phyloP scores from a whole-genome alignment of 768 basidiomycete species.

The Boletus tomentosulus region DNA sequence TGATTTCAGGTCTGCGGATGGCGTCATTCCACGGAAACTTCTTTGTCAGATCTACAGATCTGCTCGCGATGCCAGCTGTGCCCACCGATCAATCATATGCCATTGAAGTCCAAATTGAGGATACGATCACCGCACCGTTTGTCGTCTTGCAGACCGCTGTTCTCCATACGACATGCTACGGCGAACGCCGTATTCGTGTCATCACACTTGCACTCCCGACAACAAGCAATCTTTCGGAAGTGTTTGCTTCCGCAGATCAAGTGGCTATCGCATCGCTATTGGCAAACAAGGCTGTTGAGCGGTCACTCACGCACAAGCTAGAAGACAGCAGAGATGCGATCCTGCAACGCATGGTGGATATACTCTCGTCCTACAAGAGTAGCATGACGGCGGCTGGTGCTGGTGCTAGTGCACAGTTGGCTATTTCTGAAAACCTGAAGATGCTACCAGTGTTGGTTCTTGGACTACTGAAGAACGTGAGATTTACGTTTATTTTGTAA shows the following conservation, averaged over 20 bases:
- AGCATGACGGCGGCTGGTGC: conserved; percentile 94
- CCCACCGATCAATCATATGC: conserved; percentile 94
- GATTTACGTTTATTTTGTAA: conserved; percentile 21
- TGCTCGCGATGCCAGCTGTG: conserved; percentile 94
- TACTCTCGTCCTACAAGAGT: conserved; percentile 85
- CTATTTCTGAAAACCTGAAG: conserved; percentile 90
- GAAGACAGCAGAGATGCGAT: conserved; percentile 88
- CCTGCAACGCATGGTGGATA: conserved; percentile 78
- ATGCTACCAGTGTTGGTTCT: conserved; percentile 89
- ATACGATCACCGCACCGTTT: conserved; percentile 84
- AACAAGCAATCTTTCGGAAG: conserved; percentile 80
- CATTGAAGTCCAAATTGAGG: conserved; percentile 94
- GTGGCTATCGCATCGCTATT: conserved; percentile 79
- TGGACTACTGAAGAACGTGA: conserved; percentile 89
- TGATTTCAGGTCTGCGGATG: conserved; percentile 76
- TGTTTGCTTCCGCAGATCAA: conserved; percentile 89
- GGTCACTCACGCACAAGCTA: conserved; percentile 76
- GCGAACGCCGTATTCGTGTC: conserved; percentile 89
- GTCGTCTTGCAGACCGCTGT: conserved; percentile 95
- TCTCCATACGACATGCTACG: conserved; percentile 90
- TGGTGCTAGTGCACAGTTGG: conserved; percentile 91
- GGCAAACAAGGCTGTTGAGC: conserved; percentile 91
- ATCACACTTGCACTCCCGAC: conserved; percentile 85
- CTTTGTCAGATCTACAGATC: conserved; percentile 95
- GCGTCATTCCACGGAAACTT: conserved; percentile 98